These are phyloP conservation scores for Aureobasidium sp. DNA, from an alignment of 2,329 filamentous ascomycete genomes.

Conservation along the genomic window DNA sequence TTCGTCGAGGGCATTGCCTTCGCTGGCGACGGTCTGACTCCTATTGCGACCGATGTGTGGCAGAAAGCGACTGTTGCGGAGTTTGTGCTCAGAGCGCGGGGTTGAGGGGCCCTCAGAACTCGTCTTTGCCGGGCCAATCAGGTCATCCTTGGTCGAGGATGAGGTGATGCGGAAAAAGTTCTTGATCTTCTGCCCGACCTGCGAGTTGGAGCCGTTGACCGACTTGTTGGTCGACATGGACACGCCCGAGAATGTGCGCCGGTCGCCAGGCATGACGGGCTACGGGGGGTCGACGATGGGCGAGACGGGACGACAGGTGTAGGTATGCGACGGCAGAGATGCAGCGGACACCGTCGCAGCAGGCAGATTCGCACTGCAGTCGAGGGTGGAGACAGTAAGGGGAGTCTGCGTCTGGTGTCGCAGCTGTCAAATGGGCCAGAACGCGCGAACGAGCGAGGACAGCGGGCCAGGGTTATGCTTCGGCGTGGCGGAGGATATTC, in stretches of 20 bases:
- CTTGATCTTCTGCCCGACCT: slow-evolving; percentile 59
- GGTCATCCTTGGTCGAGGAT: slow-evolving; percentile 36
- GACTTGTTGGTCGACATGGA: slow-evolving; percentile 38
- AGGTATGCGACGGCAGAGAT: slow-evolving; percentile 1
- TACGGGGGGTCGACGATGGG: not conserved
- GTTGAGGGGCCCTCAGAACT: slow-evolving; percentile 34
- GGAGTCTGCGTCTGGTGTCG: not conserved
- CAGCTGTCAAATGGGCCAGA: slow-evolving; percentile 8
- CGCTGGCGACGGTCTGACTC: slow-evolving; percentile 84
- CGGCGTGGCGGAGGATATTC: slow-evolving; percentile 8
- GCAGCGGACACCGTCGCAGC: slow-evolving; percentile 3
- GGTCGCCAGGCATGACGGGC: slow-evolving; percentile 34
- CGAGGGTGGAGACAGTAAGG: not conserved
- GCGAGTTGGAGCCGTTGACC: slow-evolving; percentile 43
- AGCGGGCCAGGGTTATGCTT: slow-evolving; percentile 13
- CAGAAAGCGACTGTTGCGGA: slow-evolving; percentile 83
- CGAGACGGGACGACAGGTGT: not conserved
- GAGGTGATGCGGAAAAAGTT: slow-evolving; percentile 62
- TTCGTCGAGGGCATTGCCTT: slow-evolving; percentile 86
- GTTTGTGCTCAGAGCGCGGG: slow-evolving; percentile 55
- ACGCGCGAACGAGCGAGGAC: slow-evolving; percentile 10
- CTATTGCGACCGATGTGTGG: slow-evolving; percentile 80
- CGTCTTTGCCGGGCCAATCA: slow-evolving; percentile 29
- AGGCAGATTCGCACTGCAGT: not conserved
- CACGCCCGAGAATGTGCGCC: slow-evolving; percentile 43